These are phyloP conservation scores for Penicillium sp. DNA, from an alignment of 2,329 filamentous ascomycete species.

Conservation along the genomic window DNA sequence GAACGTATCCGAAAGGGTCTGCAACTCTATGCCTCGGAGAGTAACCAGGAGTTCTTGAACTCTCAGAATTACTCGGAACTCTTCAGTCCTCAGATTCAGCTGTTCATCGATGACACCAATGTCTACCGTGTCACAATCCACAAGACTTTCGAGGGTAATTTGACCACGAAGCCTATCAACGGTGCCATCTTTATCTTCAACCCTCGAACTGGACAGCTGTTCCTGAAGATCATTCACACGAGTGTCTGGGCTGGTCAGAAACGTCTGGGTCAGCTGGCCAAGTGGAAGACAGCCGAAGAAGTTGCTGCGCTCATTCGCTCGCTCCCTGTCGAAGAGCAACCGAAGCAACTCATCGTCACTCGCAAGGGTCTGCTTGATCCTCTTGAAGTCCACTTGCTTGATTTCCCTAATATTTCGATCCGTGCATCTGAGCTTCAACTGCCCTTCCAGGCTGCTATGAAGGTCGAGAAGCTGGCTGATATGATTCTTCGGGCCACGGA, in stretches of 20 bases:
- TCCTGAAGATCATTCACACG: conserved; percentile 99
- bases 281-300: conserved; percentile 99
- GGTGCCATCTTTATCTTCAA: conserved; percentile 99
- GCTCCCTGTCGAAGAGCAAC: conserved; percentile 93
- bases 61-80: conserved; percentile 99
- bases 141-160: conserved; percentile 98
- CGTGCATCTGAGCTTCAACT: conserved; percentile 94
- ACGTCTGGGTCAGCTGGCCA: conserved; percentile 94
- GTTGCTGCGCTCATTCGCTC: conserved; percentile 95
- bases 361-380: conserved; percentile 96
- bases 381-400: conserved; percentile 91
- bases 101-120: conserved; percentile 99
- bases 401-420: conserved; percentile 99
- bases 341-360: conserved; percentile 97
- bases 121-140: conserved; percentile 99
- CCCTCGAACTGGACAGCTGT: conserved; percentile 93
- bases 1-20: conserved; percentile 98
- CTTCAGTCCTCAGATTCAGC: conserved; percentile 97
- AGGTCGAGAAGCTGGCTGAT: conserved; percentile 97
- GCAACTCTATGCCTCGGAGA: conserved; percentile 96
- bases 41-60: conserved; percentile 98
- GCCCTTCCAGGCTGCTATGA: conserved; percentile 99
- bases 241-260: conserved; percentile 99
- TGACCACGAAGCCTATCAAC: conserved; percentile 99
- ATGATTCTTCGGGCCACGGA: conserved; percentile 98